A percentile compares a stretch with the other conserved stretches of the same genome.
Conservation (phyloP, 2,329 filamentous ascomycete genomes). For the Mollisiaceae sp. region DNA sequence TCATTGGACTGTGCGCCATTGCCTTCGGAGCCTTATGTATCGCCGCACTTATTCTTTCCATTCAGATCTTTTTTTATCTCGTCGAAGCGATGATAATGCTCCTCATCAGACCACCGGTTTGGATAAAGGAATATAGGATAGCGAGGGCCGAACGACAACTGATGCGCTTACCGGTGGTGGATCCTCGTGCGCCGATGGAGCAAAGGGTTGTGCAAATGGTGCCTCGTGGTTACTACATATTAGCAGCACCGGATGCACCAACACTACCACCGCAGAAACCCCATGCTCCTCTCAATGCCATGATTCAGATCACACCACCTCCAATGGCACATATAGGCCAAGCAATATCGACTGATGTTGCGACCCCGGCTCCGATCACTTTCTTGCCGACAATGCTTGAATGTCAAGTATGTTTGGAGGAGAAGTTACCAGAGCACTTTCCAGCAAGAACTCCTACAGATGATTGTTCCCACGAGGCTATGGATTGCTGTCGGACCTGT, state of each 20-base stretch:
- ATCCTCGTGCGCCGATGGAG: conserved; percentile 12
- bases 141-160: conserved; percentile 14
- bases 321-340: conserved; percentile 12
- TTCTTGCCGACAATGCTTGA: conserved; percentile 17
- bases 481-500: conserved; percentile 22
- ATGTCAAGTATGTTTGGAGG: conserved; percentile 28
- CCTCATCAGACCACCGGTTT: conserved; percentile 10
- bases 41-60: conserved; percentile 11
- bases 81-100: conserved; percentile 14
- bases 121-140: conserved; percentile 17
- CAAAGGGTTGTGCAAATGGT: conserved; percentile 14
- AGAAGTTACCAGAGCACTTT: conserved; percentile 19
- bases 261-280: neutral
- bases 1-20: conserved; percentile 17
- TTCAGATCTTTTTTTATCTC: conserved; percentile 6
- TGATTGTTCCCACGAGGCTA: conserved; percentile 16
- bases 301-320: conserved; percentile 15
- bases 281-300: too few species aligned
- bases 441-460: conserved; percentile 19
- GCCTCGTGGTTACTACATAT: conserved; percentile 16
- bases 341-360: neutral
- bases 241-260: neutral
- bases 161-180: conserved; percentile 10
- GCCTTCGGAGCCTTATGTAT: conserved; percentile 22
- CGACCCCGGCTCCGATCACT: conserved; percentile 6